Percentiles rank a stretch among this genome's conserved stretches.
Evolutionary conservation across 192 early-diverging fungal species (phyloP).

Genomic region (Globomyces pollinis-pini): DNA sequence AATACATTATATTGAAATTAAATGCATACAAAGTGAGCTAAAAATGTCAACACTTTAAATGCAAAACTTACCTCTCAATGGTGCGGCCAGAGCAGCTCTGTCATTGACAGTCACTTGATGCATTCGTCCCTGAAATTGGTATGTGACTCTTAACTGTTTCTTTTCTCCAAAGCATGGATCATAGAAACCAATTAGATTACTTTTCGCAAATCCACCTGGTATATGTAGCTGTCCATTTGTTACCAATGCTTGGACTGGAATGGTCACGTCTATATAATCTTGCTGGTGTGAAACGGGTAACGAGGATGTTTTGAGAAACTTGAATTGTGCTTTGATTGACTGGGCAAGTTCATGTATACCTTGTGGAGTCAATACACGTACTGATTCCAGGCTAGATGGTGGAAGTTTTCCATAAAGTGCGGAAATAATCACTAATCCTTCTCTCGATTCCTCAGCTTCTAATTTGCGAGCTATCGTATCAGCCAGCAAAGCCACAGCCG

Average conservation of each 20-base stretch:
- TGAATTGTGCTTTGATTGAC: background rate
- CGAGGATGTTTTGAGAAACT: background rate
- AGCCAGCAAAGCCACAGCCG: conserved; percentile 65
- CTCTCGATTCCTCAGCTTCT: conserved; percentile 55
- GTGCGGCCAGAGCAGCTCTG: conserved; percentile 67
- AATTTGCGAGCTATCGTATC: conserved; percentile 60
- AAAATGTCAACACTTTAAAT: too few relatives aligned
- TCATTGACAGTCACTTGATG: conserved; percentile 81
- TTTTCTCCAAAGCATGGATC: conserved; percentile 86
- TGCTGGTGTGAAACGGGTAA: conserved; percentile 2
- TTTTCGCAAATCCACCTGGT: conserved; percentile 78
- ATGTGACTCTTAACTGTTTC: conserved; percentile 79
- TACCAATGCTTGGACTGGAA: conserved; percentile 78
- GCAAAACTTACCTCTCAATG: conserved; percentile 44
- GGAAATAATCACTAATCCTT: conserved; percentile 74
- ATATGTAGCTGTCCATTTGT: conserved; percentile 81
- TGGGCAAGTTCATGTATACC: conserved; percentile 16
- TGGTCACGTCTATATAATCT: conserved; percentile 70
- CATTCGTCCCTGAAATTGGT: conserved; percentile 69
- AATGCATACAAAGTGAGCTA: conserved; percentile 2
- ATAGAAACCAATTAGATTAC: conserved; percentile 86
- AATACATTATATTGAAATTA: background rate
- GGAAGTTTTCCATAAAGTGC: conserved; percentile 83
- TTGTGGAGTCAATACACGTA: conserved; percentile 13
- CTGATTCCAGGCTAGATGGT: conserved; percentile 5